Conservation (phyloP, 441 rosid genomes). For the Dalechampia spathulata region DNA sequence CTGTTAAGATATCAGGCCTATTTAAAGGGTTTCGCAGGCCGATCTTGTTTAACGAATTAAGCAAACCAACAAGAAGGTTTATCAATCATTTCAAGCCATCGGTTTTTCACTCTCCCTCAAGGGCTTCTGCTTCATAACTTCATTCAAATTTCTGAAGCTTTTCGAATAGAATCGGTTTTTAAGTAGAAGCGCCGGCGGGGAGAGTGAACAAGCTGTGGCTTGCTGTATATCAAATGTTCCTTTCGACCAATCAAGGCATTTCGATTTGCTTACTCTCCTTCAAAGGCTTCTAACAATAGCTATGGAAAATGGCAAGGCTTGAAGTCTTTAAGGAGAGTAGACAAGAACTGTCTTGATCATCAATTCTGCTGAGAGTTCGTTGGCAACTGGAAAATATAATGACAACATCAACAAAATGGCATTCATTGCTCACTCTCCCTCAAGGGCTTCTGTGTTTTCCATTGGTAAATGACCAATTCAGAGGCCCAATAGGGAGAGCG, state of each 20-base stretch:
- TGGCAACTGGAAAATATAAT: too few relatives aligned
- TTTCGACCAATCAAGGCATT: constrained; percentile 9
- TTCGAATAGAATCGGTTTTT: too few relatives aligned
- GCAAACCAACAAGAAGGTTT: constrained; percentile 9
- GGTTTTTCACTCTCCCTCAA: constrained; percentile 29
- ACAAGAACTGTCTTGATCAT: too few relatives aligned
- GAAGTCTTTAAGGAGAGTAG: too few relatives aligned
- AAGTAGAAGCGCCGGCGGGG: too few relatives aligned
- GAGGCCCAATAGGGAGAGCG: constrained; percentile 30
- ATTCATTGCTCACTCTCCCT: constrained; percentile 25
- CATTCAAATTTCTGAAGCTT: too few relatives aligned
- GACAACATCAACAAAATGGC: too few relatives aligned
- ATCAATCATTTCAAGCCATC: constrained; percentile 18
- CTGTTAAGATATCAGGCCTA: constrained; percentile 10
- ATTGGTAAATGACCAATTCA: neutral
- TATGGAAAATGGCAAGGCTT: too few relatives aligned
- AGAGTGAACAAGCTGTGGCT: too few relatives aligned
- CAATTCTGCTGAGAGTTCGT: too few relatives aligned
- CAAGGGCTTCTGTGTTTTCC: constrained; percentile 23
- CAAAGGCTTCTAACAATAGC: constrained; percentile 17
- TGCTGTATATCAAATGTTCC: too few relatives aligned
- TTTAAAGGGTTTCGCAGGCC: constrained; percentile 22
- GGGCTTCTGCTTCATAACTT: constrained; percentile 17
- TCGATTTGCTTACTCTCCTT: constrained; percentile 27
- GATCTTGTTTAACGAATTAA: constrained; percentile 15